A percentile compares a stretch with the other conserved stretches of the same genome.
Conservation (phyloP, 352 stramenopile genomes). For the Vaucheria bursata region DNA sequence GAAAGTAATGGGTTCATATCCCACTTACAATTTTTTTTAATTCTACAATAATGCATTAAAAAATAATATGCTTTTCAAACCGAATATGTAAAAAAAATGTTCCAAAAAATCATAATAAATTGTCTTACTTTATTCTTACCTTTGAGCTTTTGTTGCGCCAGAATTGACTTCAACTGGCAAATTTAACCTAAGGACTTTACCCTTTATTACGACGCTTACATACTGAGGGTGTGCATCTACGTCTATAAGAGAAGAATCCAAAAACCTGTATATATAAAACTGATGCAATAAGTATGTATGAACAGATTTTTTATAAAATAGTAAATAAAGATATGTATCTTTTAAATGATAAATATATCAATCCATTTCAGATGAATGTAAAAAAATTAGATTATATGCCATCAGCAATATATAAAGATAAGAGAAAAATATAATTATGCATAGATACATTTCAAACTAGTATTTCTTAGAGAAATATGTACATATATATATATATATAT, state of each 20-base stretch:
- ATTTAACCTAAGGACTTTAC: constrained; percentile 66
- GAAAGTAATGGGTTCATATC: not conserved
- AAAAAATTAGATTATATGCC: not conserved
- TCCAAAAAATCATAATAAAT: not conserved
- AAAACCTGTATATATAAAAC: constrained; percentile 48
- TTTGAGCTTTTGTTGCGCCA: constrained; percentile 48
- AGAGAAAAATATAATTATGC: too few relatives aligned
- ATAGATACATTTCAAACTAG: too few relatives aligned
- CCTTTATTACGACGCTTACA: constrained; percentile 82
- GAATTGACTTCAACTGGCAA: constrained; percentile 58
- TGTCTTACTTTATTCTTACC: constrained; percentile 20
- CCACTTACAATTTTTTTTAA: not conserved
- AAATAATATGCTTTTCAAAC: not conserved
- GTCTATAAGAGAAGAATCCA: constrained; percentile 83
- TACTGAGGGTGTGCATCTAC: constrained; percentile 82
- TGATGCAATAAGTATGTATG: not conserved
- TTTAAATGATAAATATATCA: constrained; percentile 66
- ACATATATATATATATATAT: too few relatives aligned
- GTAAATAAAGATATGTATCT: constrained; percentile 74
- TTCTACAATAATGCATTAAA: too few relatives aligned
- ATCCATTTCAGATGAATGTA: constrained; percentile 45
- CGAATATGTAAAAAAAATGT: not conserved
- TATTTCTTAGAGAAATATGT: too few relatives aligned
- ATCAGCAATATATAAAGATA: too few relatives aligned
- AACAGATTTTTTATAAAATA: constrained; percentile 55